Percentiles rank a stretch among this genome's conserved stretches.
These are phyloP conservation scores for Neofusicoccum sp. DNA, from an alignment of 2,329 filamentous ascomycete genomes.

Conservation along the genomic window DNA sequence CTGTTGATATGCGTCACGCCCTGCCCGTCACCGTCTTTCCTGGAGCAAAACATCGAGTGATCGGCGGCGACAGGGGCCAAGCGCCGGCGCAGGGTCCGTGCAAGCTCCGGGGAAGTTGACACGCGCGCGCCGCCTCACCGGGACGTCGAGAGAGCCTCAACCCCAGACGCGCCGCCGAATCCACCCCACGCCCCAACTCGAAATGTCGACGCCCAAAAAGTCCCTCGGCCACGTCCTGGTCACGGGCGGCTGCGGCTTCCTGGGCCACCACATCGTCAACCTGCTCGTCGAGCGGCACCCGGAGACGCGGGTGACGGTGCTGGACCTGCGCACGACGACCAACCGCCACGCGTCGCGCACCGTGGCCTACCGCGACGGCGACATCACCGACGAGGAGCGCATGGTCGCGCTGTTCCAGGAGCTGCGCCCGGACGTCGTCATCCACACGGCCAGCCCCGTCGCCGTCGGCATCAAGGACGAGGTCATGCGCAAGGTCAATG, in stretches of 20 bases:
- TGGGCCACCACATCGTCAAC: slow-evolving; percentile 52
- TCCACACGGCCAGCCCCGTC: slow-evolving; percentile 47
- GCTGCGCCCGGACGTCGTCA: slow-evolving; percentile 46
- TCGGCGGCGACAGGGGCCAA: neutral
- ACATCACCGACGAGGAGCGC: slow-evolving; percentile 47
- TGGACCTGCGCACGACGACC: slow-evolving; percentile 46
- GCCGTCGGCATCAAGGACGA: slow-evolving; percentile 29
- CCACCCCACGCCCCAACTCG: neutral
- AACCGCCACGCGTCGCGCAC: slow-evolving; percentile 41
- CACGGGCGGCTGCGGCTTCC: slow-evolving; percentile 52
- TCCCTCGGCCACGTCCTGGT: slow-evolving; percentile 48
- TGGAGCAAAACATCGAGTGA: neutral
- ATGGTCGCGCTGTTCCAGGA: slow-evolving; percentile 43
- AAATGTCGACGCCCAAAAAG: neutral
- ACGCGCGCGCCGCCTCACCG: neutral
- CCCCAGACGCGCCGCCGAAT: neutral
- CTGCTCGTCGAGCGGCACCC: slow-evolving; percentile 44
- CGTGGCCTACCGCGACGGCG: slow-evolving; percentile 50
- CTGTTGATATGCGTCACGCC: too few relatives aligned
- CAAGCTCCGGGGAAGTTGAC: neutral
- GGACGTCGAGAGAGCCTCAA: neutral
- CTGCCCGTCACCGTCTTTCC: too few relatives aligned
- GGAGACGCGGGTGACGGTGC: slow-evolving; percentile 45
- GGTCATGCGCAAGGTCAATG: slow-evolving; percentile 51
- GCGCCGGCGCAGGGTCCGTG: neutral